Evolutionary conservation across 768 basidiomycete genomes (phyloP).

Genomic region (Lanmaoa rubissima): DNA sequence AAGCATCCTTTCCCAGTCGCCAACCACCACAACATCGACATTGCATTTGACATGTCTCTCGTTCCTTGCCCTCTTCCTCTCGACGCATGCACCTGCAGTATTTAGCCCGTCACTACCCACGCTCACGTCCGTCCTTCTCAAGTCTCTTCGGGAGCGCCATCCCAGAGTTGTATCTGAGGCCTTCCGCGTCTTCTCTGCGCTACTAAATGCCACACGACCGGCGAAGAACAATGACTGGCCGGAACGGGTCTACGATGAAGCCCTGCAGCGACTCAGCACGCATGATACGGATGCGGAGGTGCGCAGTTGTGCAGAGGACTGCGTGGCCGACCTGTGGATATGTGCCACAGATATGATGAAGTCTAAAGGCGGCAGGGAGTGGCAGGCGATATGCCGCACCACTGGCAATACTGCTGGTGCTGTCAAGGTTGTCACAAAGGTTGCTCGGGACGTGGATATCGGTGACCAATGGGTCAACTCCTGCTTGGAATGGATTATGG

Average conservation of each 20-base stretch:
- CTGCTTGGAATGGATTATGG: conserved; percentile 74
- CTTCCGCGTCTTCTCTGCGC: conserved; percentile 81
- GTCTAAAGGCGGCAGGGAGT: conserved; percentile 66
- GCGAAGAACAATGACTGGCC: conserved; percentile 64
- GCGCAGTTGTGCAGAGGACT: conserved; percentile 75
- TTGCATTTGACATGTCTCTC: conserved; percentile 82
- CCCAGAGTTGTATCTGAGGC: conserved; percentile 87
- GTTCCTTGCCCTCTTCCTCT: conserved; percentile 84
- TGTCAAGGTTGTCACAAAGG: conserved; percentile 78
- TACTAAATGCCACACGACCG: conserved; percentile 75
- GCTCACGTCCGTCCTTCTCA: conserved; percentile 73
- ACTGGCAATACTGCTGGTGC: conserved; percentile 72
- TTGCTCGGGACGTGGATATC: conserved; percentile 72
- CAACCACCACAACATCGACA: conserved; percentile 74
- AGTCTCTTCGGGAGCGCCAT: conserved; percentile 75
- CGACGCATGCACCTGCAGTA: conserved; percentile 54
- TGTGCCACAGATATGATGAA: conserved; percentile 74
- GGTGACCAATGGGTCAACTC: conserved; percentile 79
- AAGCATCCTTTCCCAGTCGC: conserved; percentile 60
- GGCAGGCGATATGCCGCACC: conserved; percentile 74
- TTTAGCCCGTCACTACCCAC: conserved; percentile 61
- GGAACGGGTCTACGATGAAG: conserved; percentile 71
- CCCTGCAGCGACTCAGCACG: conserved; percentile 63
- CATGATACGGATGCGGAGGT: conserved; percentile 94
- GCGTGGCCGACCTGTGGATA: conserved; percentile 84